Evolutionary conservation across 1,139 yeast species (phyloP).

Genomic region (Arxiozyma bovina): DNA sequence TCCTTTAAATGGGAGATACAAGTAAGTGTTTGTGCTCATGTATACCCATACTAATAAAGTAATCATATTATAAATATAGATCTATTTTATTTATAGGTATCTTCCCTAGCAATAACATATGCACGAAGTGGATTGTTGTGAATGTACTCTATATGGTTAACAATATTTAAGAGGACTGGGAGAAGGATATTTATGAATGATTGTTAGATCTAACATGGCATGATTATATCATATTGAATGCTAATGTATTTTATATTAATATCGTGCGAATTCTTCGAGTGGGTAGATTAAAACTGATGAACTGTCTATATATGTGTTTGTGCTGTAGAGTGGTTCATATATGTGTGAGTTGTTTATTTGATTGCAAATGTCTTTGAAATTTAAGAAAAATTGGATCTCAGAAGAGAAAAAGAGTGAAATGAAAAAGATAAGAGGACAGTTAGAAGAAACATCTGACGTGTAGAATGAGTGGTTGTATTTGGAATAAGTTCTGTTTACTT

Average conservation of each 20-base stretch:
- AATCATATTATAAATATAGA: background rate
- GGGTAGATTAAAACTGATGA: background rate
- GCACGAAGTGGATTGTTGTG: background rate
- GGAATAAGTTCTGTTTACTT: background rate
- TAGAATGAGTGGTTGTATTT: background rate
- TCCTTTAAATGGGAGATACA: background rate
- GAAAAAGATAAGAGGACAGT: background rate
- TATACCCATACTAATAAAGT: background rate
- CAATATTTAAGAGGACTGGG: background rate
- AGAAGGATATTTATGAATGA: background rate
- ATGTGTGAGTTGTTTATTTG: background rate
- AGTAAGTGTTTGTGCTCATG: background rate
- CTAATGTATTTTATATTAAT: no score
- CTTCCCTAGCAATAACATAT: background rate
- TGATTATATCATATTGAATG: background rate
- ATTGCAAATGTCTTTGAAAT: background rate
- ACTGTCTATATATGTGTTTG: background rate
- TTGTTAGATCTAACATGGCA: background rate
- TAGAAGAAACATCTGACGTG: no score
- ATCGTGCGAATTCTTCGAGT: background rate
- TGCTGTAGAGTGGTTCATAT: no score
- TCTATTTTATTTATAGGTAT: no score
- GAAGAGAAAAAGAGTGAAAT: no score
- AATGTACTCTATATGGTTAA: background rate
- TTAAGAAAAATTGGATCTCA: no score